Conservation (phyloP, 768 basidiomycete genomes). For the Termitomyces titanicus region DNA sequence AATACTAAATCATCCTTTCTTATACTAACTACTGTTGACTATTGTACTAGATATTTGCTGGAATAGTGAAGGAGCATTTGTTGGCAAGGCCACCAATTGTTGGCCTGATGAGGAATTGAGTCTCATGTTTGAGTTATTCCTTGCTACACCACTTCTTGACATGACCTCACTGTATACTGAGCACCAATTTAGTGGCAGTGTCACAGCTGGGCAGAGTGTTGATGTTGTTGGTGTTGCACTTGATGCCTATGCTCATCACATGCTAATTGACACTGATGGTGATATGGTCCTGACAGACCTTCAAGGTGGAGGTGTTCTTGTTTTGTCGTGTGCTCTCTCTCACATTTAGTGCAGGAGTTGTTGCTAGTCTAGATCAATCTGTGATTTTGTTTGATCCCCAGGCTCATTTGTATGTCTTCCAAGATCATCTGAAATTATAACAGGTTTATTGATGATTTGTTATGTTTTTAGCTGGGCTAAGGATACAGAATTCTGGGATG, state of each 20-base stretch:
- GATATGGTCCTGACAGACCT: not conserved
- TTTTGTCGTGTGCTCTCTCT: not conserved
- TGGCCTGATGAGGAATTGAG: not conserved
- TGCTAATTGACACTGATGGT: not conserved
- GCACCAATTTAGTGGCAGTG: not conserved
- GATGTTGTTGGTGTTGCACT: not conserved
- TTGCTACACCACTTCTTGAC: not conserved
- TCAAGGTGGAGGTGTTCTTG: not conserved
- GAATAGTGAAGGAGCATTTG: not conserved
- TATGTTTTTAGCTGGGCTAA: not conserved
- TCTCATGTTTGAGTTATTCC: not conserved
- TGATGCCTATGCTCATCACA: not conserved
- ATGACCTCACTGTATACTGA: not conserved
- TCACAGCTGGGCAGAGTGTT: not conserved
- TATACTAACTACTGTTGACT: too few species aligned
- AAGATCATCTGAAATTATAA: not conserved
- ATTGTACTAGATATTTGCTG: not conserved
- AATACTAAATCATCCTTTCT: not conserved
- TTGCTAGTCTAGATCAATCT: not conserved
- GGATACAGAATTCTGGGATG: not conserved
- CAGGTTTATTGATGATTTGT: not conserved
- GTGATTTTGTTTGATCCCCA: not conserved
- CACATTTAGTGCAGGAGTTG: not conserved
- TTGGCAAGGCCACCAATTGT: not conserved
- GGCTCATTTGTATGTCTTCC: not conserved